Base-by-base conservation (phyloP, 352 stramenopile species). In the Globisporangium irregulare region DNA sequence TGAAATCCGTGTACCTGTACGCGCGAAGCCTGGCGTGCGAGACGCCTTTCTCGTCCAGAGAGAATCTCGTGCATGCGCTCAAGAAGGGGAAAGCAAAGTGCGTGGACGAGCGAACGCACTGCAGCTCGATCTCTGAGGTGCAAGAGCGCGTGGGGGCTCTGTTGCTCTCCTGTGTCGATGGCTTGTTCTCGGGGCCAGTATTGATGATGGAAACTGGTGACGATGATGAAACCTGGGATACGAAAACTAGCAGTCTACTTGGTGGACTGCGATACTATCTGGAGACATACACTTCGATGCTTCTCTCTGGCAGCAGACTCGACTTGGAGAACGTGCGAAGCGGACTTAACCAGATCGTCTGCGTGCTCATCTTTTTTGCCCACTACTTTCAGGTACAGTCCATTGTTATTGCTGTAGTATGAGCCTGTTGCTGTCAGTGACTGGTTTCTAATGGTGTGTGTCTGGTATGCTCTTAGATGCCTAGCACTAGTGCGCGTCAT, bases 1-100 rank as follows among this genome's bases (percentile, higher is more conserved):
- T 88, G 12, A 59, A 80, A 24, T 72, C 78, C 0, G 70, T 77
- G 5, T 89, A 86, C 48, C 8, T 86, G 32, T 87, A 87, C 64
- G 70, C 70, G 14, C 72, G 81, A 6, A 85, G 78, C 22, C 54
- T 86, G 3, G 74, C 72, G 54, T 82, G 78, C 22, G 73, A 79
- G 22, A 73, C 58, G 18, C 76, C 79, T 12, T 87, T 89, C 66
- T 41, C 65, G 5, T 67, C 70, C 2, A 72, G 66, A 56, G 61
- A 71, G 32, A 89, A 89, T 53, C 69, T 89, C 36, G 27, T 74
- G 12, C 70, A 81, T 3, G 71, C 81, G 3, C 36, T 89, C 36
- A 46, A 64, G 1, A 62, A 36, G 27, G 60, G 50, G 3, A 62
- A 69, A 62, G 50, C 46, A 1, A 59, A 20, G 46, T 9, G 51